These are phyloP conservation scores for Dillenia turbinata DNA, from an alignment of 164 flowering plant genomes.

Conservation along the genomic window DNA sequence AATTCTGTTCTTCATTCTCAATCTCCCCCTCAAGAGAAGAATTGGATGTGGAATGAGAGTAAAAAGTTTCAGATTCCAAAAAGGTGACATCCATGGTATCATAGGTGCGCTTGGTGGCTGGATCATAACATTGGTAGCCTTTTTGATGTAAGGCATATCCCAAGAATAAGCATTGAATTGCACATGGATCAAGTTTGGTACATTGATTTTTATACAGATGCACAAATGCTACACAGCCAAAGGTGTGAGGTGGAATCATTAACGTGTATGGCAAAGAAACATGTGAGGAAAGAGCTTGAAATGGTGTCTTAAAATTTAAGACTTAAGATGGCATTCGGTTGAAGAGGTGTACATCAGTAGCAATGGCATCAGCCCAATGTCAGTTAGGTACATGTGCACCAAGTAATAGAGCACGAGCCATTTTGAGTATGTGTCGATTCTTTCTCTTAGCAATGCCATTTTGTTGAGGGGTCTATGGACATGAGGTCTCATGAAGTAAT, in stretches of 20 bases:
- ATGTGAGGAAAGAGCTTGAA: background rate
- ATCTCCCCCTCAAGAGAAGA: constrained; percentile 9
- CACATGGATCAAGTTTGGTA: background rate
- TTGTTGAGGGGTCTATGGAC: constrained; percentile 6
- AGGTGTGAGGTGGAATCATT: background rate
- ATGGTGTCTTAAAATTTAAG: background rate
- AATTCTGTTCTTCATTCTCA: constrained; percentile 5
- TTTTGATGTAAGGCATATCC: background rate
- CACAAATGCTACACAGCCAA: background rate
- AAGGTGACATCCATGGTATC: constrained; percentile 13
- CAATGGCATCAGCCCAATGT: background rate
- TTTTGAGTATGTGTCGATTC: background rate
- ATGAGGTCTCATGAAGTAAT: constrained; percentile 6
- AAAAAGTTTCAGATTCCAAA: constrained; percentile 5
- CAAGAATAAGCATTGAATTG: background rate
- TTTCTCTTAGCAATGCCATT: constrained; percentile 5
- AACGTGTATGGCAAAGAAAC: background rate
- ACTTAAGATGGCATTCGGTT: background rate
- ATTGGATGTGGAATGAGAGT: background rate
- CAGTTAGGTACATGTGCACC: background rate
- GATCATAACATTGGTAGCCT: too few relatives aligned
- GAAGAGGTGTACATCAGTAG: background rate
- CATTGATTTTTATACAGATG: background rate
- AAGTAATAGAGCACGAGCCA: constrained; percentile 4
- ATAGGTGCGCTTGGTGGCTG: background rate